Conservation (phyloP, 768 basidiomycete species). For the Pulveroboletus sp. region DNA sequence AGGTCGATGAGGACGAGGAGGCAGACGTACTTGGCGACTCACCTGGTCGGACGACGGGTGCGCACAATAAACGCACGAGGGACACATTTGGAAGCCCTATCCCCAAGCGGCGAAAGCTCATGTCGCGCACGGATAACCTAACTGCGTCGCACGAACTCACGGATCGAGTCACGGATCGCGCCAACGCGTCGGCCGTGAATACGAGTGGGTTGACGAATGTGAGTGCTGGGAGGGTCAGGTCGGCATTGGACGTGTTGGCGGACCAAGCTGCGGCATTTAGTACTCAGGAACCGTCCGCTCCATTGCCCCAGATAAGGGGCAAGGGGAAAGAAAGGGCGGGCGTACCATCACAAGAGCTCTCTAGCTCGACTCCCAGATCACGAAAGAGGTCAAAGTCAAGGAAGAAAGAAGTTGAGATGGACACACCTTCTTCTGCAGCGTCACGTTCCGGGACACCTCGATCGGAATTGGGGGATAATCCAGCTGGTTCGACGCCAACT, state of each 20-base stretch:
- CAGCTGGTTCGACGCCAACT: neutral
- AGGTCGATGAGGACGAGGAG: constrained; percentile 30
- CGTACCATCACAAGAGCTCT: constrained; percentile 1
- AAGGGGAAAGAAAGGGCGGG: constrained; percentile 22
- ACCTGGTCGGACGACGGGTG: constrained; percentile 18
- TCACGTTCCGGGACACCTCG: constrained; percentile 18
- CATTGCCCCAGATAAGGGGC: constrained; percentile 9
- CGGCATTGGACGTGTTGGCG: constrained; percentile 70
- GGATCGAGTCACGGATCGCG: neutral
- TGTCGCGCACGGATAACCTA: constrained; percentile 9
- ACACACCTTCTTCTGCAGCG: constrained; percentile 1
- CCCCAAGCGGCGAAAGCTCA: constrained; percentile 37
- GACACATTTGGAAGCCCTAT: constrained; percentile 34
- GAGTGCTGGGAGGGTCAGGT: constrained; percentile 34
- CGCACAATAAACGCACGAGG: constrained; percentile 27
- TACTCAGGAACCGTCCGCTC: constrained; percentile 30
- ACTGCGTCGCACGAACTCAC: constrained; percentile 3
- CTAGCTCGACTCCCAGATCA: constrained; percentile 1
- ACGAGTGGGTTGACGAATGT: neutral
- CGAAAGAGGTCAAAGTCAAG: constrained; percentile 10
- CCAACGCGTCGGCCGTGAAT: constrained; percentile 1
- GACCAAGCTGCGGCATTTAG: constrained; percentile 65
- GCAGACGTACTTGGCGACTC: constrained; percentile 22
- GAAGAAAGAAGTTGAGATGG: constrained; percentile 6
- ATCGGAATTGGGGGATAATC: constrained; percentile 9